A percentile compares a stretch with the other conserved stretches of the same genome.
phyloP scores from a whole-genome alignment of 2,329 filamentous ascomycete genomes.

The Pseudopyricularia javanii region DNA sequence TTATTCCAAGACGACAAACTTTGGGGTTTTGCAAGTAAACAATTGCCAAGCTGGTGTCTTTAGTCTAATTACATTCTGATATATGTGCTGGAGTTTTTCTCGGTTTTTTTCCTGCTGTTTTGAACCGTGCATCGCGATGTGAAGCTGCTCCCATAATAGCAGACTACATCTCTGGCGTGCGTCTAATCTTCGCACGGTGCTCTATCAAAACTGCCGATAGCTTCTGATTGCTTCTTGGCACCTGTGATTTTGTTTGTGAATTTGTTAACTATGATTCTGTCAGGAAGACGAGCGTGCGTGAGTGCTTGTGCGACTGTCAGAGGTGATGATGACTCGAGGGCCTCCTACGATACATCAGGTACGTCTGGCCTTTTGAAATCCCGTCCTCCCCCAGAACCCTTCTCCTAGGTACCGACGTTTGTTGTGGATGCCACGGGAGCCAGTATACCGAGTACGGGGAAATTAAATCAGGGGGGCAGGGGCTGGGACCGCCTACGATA shows the following conservation, averaged over 20 bases:
- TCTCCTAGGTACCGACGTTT: too few species aligned
- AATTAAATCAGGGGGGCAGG: too few species aligned
- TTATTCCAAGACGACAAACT: not conserved
- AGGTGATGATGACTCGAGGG: too few species aligned
- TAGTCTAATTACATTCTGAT: not conserved
- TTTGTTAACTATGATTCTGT: too few species aligned
- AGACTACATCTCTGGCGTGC: not conserved
- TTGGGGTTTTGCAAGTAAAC: not conserved
- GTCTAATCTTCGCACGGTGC: not conserved
- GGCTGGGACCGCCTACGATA: too few species aligned
- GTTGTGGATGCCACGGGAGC: too few species aligned
- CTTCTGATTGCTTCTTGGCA: not conserved
- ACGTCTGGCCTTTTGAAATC: too few species aligned
- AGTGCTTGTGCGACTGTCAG: too few species aligned
- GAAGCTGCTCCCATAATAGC: not conserved
- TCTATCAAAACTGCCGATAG: not conserved
- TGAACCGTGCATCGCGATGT: not conserved
- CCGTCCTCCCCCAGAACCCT: too few species aligned
- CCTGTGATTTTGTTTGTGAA: not conserved
- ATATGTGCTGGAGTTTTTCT: not conserved
- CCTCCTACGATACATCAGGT: too few species aligned
- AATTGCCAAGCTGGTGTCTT: not conserved
- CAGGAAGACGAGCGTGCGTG: too few species aligned
- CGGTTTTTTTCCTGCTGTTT: not conserved
- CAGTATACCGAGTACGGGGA: too few species aligned